Conservation (phyloP, 75 land plant species). For the Picea glauca region DNA sequence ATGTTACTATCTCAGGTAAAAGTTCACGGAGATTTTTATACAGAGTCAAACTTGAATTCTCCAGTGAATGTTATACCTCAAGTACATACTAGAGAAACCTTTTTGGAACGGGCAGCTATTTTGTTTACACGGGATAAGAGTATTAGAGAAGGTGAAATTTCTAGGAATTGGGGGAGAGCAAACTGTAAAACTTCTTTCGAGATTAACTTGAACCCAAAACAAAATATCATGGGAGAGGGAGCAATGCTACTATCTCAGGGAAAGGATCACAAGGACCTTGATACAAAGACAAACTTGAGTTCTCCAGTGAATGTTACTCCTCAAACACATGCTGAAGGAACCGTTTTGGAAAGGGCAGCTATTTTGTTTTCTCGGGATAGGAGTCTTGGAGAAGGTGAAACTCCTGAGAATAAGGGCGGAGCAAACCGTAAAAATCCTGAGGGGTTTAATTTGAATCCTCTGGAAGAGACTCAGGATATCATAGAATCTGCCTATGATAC, state of each 20-base stretch:
- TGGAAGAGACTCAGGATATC: background rate
- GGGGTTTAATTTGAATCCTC: background rate
- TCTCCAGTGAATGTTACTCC: background rate
- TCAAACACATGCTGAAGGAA: background rate
- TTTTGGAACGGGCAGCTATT: background rate
- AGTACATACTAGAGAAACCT: background rate
- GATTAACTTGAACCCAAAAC: background rate
- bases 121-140: background rate
- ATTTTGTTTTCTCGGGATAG: background rate
- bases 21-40: background rate
- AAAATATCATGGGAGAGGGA: background rate
- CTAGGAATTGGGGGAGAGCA: background rate
- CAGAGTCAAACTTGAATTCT: background rate
- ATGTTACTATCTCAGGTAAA: background rate
- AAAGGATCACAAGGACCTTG: background rate
- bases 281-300: background rate
- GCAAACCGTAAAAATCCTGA: background rate
- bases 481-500: background rate
- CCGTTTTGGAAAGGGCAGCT: background rate
- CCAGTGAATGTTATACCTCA: background rate
- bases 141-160: background rate
- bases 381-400: slow-evolving; percentile 2
- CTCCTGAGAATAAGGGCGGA: background rate
- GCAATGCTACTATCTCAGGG: background rate
- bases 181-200: background rate